Evolutionary conservation across 2,329 filamentous ascomycete genomes (phyloP).

Genomic region (Stagonosporopsis cucurbitacearum): DNA sequence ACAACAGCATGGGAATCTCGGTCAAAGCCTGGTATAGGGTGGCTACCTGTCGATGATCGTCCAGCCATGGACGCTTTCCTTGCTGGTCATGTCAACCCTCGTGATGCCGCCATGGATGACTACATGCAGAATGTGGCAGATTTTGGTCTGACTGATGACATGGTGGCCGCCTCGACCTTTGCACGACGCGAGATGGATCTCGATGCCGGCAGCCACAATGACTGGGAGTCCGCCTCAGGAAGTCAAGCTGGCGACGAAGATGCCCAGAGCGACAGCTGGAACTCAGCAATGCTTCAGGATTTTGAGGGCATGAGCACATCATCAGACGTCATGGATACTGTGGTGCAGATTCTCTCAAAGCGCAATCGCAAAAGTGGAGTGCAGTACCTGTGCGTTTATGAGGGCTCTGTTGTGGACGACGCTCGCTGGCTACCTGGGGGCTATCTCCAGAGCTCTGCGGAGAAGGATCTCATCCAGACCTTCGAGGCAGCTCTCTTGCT

Average conservation of each 20-base stretch:
- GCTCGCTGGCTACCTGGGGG: conserved; percentile 56
- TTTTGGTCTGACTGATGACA: conserved; percentile 48
- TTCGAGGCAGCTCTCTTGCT: conserved; percentile 34
- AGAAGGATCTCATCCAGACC: conserved; percentile 34
- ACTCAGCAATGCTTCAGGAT: conserved; percentile 54
- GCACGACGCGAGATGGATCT: conserved; percentile 45
- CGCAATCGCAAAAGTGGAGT: conserved; percentile 53
- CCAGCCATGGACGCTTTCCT: conserved; percentile 33
- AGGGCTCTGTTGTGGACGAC: conserved; percentile 53
- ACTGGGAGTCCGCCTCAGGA: conserved; percentile 35
- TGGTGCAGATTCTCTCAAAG: conserved; percentile 55
- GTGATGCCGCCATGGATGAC: conserved; percentile 62
- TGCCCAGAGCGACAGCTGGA: conserved; percentile 48
- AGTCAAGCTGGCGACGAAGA: conserved; percentile 20
- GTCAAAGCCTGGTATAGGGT: conserved; percentile 48
- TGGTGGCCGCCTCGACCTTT: conserved; percentile 34
- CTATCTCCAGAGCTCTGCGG: conserved; percentile 31
- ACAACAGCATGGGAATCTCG: conserved; percentile 41
- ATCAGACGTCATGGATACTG: conserved; percentile 52
- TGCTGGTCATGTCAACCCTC: conserved; percentile 27
- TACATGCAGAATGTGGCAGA: conserved; percentile 72
- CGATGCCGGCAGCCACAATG: conserved; percentile 40
- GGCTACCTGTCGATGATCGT: conserved; percentile 36
- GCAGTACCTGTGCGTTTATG: conserved; percentile 61
- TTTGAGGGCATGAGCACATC: conserved; percentile 60